Percentiles rank a stretch among this genome's conserved stretches.
phyloP scores from a whole-genome alignment of 306 rosid species.

The Trifolium pratense region DNA sequence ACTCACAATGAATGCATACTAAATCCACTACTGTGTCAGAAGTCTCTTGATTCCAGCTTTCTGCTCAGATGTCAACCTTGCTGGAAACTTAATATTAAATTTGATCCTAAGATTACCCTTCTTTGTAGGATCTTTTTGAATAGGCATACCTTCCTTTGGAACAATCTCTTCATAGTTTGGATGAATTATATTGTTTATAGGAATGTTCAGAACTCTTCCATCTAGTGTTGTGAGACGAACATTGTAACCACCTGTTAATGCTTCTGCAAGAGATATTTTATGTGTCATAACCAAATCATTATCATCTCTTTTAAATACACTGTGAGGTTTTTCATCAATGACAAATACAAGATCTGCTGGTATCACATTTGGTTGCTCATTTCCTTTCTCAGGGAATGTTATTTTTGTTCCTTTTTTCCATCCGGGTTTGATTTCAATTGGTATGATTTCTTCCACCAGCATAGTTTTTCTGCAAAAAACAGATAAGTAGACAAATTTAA shows the following conservation, averaged over 20 bases:
- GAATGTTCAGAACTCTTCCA: conserved; percentile 36
- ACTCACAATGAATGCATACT: not conserved
- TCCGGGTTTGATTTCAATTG: conserved; percentile 40
- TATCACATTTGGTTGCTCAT: conserved; percentile 43
- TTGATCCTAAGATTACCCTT: conserved; percentile 47
- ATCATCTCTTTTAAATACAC: conserved; percentile 38
- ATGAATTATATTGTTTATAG: conserved; percentile 43
- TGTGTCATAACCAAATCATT: conserved; percentile 45
- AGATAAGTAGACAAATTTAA: not conserved
- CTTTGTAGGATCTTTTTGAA: conserved; percentile 45
- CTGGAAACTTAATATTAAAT: conserved; percentile 40
- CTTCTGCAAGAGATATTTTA: conserved; percentile 40
- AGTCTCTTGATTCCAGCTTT: conserved; percentile 43
- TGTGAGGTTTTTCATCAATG: conserved; percentile 40
- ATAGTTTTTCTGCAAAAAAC: conserved; percentile 40
- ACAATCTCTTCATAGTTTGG: conserved; percentile 42
- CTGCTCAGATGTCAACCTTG: conserved; percentile 41
- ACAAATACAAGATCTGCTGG: conserved; percentile 42
- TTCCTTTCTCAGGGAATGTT: conserved; percentile 43
- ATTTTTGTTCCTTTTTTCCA: conserved; percentile 47
- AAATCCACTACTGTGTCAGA: conserved; percentile 3
- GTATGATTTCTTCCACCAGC: conserved; percentile 44
- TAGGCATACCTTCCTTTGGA: conserved; percentile 44
- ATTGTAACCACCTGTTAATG: conserved; percentile 40
- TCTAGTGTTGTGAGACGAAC: conserved; percentile 41